phyloP scores from a whole-genome alignment of 1,284 basidiomycete species.

The Irpex rosettiformis region DNA sequence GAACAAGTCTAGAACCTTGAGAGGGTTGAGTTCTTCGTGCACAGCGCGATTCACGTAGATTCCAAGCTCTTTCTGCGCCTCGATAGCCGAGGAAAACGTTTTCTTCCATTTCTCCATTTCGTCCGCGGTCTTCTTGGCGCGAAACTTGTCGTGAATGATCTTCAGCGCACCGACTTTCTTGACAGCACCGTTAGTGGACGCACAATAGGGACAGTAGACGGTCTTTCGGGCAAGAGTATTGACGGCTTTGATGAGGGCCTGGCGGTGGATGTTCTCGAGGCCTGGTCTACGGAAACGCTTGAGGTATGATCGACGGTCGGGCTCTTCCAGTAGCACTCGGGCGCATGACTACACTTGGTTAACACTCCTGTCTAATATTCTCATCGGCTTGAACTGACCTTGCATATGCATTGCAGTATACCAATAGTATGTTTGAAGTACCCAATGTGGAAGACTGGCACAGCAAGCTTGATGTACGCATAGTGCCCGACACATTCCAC shows the following conservation, averaged over 20 bases:
- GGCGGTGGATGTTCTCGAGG: slow-evolving; percentile 93
- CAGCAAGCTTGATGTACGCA: slow-evolving; percentile 93
- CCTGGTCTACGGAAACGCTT: slow-evolving; percentile 87
- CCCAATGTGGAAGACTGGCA: slow-evolving; percentile 97
- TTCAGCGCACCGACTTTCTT: slow-evolving; percentile 95
- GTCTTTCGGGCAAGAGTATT: slow-evolving; percentile 88
- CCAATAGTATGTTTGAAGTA: slow-evolving; percentile 96
- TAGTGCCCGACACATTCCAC: slow-evolving; percentile 98
- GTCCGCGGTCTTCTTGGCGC: slow-evolving; percentile 90
- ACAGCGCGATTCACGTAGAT: slow-evolving; percentile 87
- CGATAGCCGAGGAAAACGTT: slow-evolving; percentile 81
- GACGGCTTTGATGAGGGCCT: slow-evolving; percentile 85
- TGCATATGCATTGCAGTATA: slow-evolving; percentile 95
- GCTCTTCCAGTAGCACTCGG: slow-evolving; percentile 87
- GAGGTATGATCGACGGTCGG: slow-evolving; percentile 82
- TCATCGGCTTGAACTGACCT: slow-evolving; percentile 49
- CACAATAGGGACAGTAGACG: slow-evolving; percentile 91
- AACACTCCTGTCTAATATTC: slow-evolving; percentile 3
- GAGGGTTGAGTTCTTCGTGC: slow-evolving; percentile 92
- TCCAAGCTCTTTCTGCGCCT: slow-evolving; percentile 84
- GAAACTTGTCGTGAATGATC: slow-evolving; percentile 97
- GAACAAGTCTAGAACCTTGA: slow-evolving; percentile 94
- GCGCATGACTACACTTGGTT: slow-evolving; percentile 75
- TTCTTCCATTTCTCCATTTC: slow-evolving; percentile 88
- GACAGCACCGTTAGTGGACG: slow-evolving; percentile 91